Conservation (phyloP, 2,329 filamentous ascomycete species). For the Alternaria sp. region DNA sequence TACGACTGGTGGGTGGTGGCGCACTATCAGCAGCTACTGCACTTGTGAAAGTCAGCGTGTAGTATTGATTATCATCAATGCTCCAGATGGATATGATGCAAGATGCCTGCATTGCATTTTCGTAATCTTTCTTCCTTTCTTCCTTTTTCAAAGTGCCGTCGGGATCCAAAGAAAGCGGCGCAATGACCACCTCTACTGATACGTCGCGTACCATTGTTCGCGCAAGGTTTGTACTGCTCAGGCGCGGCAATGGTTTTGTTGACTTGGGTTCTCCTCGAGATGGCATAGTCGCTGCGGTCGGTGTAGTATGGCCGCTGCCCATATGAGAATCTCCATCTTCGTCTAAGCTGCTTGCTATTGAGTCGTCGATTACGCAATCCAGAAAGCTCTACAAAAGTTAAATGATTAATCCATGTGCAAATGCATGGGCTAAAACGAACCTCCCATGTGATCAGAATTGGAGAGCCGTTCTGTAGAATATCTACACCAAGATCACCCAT, state of each 20-base stretch:
- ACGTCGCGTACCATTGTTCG: slow-evolving; percentile 62
- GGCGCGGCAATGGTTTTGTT: slow-evolving; percentile 21
- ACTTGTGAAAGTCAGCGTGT: slow-evolving; percentile 76
- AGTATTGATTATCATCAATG: slow-evolving; percentile 72
- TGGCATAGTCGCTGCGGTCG: slow-evolving; percentile 25
- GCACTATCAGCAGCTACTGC: slow-evolving; percentile 42
- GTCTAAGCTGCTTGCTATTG: slow-evolving; percentile 16
- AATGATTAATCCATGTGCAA: neutral
- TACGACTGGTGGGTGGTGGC: slow-evolving; percentile 43
- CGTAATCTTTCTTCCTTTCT: slow-evolving; percentile 21
- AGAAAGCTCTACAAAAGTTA: slow-evolving; percentile 49
- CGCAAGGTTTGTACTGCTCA: slow-evolving; percentile 47
- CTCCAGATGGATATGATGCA: slow-evolving; percentile 81
- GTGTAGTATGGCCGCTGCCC: slow-evolving; percentile 38
- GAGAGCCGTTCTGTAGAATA: slow-evolving; percentile 70
- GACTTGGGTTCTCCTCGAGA: slow-evolving; percentile 7
- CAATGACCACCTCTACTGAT: slow-evolving; percentile 71
- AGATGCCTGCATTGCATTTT: slow-evolving; percentile 63
- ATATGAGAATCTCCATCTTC: slow-evolving; percentile 15
- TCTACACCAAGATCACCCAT: slow-evolving; percentile 75
- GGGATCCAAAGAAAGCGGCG: slow-evolving; percentile 44
- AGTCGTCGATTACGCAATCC: slow-evolving; percentile 51
- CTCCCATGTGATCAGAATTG: slow-evolving; percentile 60
- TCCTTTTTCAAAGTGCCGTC: slow-evolving; percentile 16
- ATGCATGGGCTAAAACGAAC: slow-evolving; percentile 27